Conservation (phyloP, 148 eudicot genomes). For the Linanthus parryae region DNA sequence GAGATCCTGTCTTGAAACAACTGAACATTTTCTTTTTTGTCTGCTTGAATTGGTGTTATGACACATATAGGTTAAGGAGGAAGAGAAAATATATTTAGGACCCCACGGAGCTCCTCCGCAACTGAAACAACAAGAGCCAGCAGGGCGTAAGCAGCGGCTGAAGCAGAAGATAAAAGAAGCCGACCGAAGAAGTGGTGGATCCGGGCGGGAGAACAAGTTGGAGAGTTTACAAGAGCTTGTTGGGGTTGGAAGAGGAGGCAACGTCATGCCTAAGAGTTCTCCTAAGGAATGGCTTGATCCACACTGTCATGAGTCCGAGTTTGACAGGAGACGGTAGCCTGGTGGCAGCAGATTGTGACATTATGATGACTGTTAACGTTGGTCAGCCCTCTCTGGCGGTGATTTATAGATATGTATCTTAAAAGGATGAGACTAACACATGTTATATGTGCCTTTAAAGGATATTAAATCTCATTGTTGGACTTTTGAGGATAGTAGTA, state of each 20-base stretch:
- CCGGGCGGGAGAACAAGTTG: slow-evolving; percentile 77
- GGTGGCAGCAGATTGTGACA: too few relatives aligned
- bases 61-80: slow-evolving; percentile 62
- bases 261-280: slow-evolving; percentile 42
- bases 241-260: slow-evolving; percentile 41
- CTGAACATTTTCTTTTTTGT: too few relatives aligned
- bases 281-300: slow-evolving; percentile 93
- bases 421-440: too few relatives aligned
- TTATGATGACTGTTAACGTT: too few relatives aligned
- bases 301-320: slow-evolving; percentile 83
- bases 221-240: slow-evolving; percentile 79
- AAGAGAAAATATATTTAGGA: slow-evolving; percentile 81
- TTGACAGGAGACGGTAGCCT: too few relatives aligned
- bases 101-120: slow-evolving; percentile 98
- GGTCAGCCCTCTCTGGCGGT: too few relatives aligned
- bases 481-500: too few relatives aligned
- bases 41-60: too few relatives aligned
- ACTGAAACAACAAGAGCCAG: slow-evolving; percentile 64
- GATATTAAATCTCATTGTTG: too few relatives aligned
- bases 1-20: too few relatives aligned
- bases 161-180: slow-evolving; percentile 96
- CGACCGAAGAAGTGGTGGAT: slow-evolving; percentile 42
- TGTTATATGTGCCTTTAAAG: too few relatives aligned
- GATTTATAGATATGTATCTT: too few relatives aligned
- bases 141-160: slow-evolving; percentile 71